phyloP scores from a whole-genome alignment of 192 early-diverging fungal genomes.

The Umbelopsis sp. region DNA sequence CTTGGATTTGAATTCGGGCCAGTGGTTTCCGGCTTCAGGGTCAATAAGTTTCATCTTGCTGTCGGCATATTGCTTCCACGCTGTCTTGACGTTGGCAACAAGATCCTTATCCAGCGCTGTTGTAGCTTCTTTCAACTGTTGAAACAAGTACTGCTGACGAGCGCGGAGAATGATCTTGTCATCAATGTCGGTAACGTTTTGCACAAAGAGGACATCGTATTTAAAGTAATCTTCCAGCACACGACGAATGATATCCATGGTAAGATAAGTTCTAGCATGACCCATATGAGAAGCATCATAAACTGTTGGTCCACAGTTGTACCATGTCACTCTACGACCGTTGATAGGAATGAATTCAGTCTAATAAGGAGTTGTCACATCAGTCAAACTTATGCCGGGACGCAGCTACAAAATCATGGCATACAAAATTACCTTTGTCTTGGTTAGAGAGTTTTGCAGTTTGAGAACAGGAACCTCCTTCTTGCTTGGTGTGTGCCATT shows the following conservation, averaged over 20 bases:
- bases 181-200: conserved; percentile 99
- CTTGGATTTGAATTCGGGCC: conserved; percentile 58
- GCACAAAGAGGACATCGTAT: conserved; percentile 92
- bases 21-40: conserved; percentile 52
- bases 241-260: conserved; percentile 91
- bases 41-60: conserved; percentile 60
- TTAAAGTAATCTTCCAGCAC: conserved; percentile 94
- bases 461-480: conserved; percentile 56
- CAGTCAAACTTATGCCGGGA: too few species aligned
- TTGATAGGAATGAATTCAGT: conserved; percentile 86
- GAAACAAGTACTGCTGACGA: not conserved
- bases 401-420: not conserved
- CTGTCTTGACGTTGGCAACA: conserved; percentile 58
- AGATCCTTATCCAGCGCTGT: conserved; percentile 50
- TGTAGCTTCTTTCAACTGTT: conserved; percentile 36
- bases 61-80: conserved; percentile 66
- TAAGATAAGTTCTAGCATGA: conserved; percentile 93
- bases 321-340: conserved; percentile 90
- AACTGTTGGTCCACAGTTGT: conserved; percentile 98
- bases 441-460: conserved; percentile 88
- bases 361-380: conserved; percentile 37
- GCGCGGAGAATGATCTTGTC: conserved; percentile 68
- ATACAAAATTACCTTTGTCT: conserved; percentile 64
- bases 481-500: conserved; percentile 62
- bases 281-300: conserved; percentile 96